phyloP scores from a whole-genome alignment of 2,329 filamentous ascomycete genomes.

The Huntiella savannae region DNA sequence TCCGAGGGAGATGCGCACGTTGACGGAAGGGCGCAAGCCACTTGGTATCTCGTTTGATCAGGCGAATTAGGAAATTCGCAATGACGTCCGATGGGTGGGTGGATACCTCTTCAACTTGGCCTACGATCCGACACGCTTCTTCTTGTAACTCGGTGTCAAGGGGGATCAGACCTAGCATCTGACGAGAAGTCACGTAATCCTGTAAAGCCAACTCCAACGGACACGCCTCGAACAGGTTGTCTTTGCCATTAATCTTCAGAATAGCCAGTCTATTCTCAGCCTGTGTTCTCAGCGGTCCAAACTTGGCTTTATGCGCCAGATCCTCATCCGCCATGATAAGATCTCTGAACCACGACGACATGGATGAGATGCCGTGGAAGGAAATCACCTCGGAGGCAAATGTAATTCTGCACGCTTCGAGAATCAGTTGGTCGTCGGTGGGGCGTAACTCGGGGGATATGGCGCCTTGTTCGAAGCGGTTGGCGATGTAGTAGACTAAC shows the following conservation, averaged over 20 bases:
- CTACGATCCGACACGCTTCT: conserved; percentile 38
- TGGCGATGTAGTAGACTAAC: conserved; percentile 31
- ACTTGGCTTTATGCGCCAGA: conserved; percentile 25
- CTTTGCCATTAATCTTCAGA: conserved; percentile 38
- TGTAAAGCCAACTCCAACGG: conserved; percentile 35
- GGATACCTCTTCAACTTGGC: conserved; percentile 34
- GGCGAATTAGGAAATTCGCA: conserved; percentile 36
- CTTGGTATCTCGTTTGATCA: conserved; percentile 28
- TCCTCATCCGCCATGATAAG: conserved; percentile 32
- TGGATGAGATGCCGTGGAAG: conserved; percentile 20
- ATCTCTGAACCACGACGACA: conserved; percentile 37
- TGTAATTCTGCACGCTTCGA: conserved; percentile 41
- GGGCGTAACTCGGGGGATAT: conserved; percentile 15
- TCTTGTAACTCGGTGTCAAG: conserved; percentile 41
- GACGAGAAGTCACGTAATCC: conserved; percentile 31
- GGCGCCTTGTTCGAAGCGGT: conserved; percentile 24
- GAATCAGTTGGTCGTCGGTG: conserved; percentile 33
- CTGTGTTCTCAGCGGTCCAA: conserved; percentile 27
- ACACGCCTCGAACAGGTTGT: conserved; percentile 36
- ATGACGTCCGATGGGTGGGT: conserved; percentile 29
- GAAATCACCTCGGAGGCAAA: conserved; percentile 32
- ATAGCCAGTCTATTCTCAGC: conserved; percentile 28
- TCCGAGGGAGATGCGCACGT: conserved; percentile 36
- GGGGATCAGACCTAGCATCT: conserved; percentile 36
- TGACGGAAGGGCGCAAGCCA: conserved; percentile 39